Evolutionary conservation across 345 rosid species (phyloP).

Genomic region (Lenwebbia sp.): DNA sequence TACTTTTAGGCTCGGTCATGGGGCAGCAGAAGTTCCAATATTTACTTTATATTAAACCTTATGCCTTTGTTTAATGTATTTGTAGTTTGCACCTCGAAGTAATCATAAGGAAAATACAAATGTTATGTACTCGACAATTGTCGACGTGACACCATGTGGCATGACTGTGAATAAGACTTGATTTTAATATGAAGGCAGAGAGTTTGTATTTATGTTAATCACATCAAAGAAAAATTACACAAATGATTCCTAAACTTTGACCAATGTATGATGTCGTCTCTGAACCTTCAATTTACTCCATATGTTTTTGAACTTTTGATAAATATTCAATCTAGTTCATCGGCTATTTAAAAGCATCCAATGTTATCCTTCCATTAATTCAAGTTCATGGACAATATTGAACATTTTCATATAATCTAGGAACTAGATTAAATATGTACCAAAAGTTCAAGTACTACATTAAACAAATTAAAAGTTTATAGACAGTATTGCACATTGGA

Average conservation of each 20-base stretch:
- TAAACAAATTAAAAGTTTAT: not conserved
- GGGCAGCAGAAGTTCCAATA: not conserved
- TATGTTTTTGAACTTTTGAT: accelerated
- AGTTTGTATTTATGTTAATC: not conserved
- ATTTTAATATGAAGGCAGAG: not conserved
- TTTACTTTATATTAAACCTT: not conserved
- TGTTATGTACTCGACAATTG: not conserved
- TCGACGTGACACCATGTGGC: not conserved
- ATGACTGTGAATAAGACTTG: not conserved
- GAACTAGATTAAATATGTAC: not conserved
- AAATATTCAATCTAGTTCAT: not conserved
- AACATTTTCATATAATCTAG: not conserved
- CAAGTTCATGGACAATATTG: accelerated
- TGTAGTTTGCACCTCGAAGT: not conserved
- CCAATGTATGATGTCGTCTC: accelerated
- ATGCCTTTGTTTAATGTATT: not conserved
- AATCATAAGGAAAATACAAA: not conserved
- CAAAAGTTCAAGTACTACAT: not conserved
- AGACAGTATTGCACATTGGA: not conserved
- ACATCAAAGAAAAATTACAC: not conserved
- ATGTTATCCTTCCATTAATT: not conserved
- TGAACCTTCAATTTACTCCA: not conserved
- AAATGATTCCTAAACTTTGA: not conserved
- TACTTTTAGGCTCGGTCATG: not conserved
- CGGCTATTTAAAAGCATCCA: not conserved